Evolutionary conservation across 352 stramenopile genomes (phyloP).

Genomic region (Salisapilia sapeloensis): DNA sequence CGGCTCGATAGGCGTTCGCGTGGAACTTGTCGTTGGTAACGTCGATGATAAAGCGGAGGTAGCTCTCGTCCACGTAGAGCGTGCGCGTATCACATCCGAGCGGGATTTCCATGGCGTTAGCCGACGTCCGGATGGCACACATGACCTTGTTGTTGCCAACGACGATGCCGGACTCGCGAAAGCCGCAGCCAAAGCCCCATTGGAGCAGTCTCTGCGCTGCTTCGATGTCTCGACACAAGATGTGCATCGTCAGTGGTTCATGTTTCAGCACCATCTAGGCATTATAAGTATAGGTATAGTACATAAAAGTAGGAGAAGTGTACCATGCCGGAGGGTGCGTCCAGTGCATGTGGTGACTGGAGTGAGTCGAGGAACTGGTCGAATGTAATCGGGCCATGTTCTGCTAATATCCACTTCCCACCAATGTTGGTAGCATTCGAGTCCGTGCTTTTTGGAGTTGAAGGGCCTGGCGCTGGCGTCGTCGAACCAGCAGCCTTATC

Average conservation of each 20-base stretch:
- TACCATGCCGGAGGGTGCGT: conserved; percentile 48
- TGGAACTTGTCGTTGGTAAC: conserved; percentile 77
- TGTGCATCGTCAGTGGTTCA: conserved; percentile 88
- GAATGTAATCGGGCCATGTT: conserved; percentile 54
- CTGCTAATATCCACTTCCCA: conserved; percentile 75
- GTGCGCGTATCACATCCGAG: conserved; percentile 24
- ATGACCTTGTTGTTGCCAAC: conserved; percentile 80
- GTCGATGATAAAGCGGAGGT: conserved; percentile 57
- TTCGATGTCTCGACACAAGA: conserved; percentile 66
- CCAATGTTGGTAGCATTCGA: conserved; percentile 74
- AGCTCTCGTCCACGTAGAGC: conserved; percentile 46
- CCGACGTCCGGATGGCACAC: conserved; percentile 80
- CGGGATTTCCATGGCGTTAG: conserved; percentile 79
- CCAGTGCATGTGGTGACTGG: conserved; percentile 11
- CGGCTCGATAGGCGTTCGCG: conserved; percentile 55
- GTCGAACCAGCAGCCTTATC: neutral
- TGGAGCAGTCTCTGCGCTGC: conserved; percentile 69
- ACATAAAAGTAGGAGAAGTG: neutral
- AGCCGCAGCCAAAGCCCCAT: conserved; percentile 64
- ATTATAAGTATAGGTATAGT: neutral
- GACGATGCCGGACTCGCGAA: conserved; percentile 81
- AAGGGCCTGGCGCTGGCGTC: neutral
- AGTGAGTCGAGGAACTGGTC: conserved; percentile 46
- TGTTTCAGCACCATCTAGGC: conserved; percentile 51
- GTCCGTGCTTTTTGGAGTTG: conserved; percentile 3